Evolutionary conservation across 208 protist genomes (phyloP), one percentile per base, ranked within the genome.

Genomic region (Crithidia fasciculata): DNA sequence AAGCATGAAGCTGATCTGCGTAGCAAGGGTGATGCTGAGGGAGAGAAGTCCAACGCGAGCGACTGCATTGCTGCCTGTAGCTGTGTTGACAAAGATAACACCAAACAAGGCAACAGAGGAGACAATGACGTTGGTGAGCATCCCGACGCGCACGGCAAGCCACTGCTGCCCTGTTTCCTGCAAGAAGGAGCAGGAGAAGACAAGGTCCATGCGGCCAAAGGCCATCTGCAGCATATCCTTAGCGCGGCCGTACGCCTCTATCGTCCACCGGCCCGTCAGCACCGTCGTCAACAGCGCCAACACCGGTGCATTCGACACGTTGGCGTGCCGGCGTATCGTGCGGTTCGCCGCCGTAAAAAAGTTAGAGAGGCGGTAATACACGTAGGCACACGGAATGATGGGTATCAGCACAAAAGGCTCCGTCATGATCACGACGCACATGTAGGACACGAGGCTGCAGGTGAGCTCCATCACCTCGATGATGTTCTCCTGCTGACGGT

Each of bases 81-180:
- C 28, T 28, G 28, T 28, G 28, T 28, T 28, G 28, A 28, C 28
- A 28, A 28, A 28, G 1, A 28, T 1, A 28, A 28, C 84, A 16
- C 83, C 88, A 18, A 79, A 15, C 5, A 78, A 45, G n/a, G 85
- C 80, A 2, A 93, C 57, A 36, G 70, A 62, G 36, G 74, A 82
- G 2, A 90, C 76, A 3, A 98, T 70, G 19, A 85, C 18, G 58
- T 74, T 91, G 61, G 88, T 93, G n/a, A 98, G 65, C 6, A 91
- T 67, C 74, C 98, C 94, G 5, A 98, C 71, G 9, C 97, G 83
- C n/a, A 98, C 78, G 12, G 72, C 74, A 3, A 98, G 77, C 97
- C 97, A 98, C 12, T 91, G 76, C 50, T 92, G 76, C 37, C 61
- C 74, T 16, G 86, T 70, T 19, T 55, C 72, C 39, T 83, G 62